Evolutionary conservation across 23 red algal species (phyloP), one percentile per base, ranked within the genome.

Genomic region (Gracilariopsis chorda): DNA sequence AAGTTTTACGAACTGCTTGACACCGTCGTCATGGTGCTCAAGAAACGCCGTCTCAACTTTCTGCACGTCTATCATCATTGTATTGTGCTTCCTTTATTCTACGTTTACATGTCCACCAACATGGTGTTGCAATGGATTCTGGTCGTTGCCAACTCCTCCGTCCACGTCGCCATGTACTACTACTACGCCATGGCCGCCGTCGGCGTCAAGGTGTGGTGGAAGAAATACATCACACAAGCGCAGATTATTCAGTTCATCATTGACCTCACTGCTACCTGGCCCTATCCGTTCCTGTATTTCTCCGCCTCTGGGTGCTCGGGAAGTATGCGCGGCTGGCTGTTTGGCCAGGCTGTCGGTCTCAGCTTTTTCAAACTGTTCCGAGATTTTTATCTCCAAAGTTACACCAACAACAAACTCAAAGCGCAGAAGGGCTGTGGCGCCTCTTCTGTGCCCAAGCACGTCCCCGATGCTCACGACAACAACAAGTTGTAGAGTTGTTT

Each of bases 161-260:
- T 99, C 51, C 97, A 99, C 48, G 97, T 99, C 27, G 81, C 90
- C 86, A 99, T 99, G 97, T 99, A 99, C 76, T 96, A 94, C 72
- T 99, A 99, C 87, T 99, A 96, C 45, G 90, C 91, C 20, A 82
- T 94, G 80, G 60, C 96, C 19, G 88, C 92, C 16, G 51, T 98
- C 36, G 93, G 94, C 17, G 58, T 82, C 24, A 94, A 78, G 55
- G 93, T 99, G 24, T 99, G 97, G 97, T 99, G 97, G 97, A 99
- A 99, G 47, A 95, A 94, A 36, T 95, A 99, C 79, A 93, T 99
- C 28, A 99, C 97, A 4, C 67, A 82, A 52, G 91, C 91, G 10
- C 97, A 99, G 56, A 99, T 99, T 86, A 77, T 99, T 20, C 97
- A 99, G 82, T 99, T 99, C 67, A 92, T 96, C 35, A 93, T 99